These are phyloP conservation scores for Carnegiea gigantea DNA, from an alignment of 179 eudicot species.

Conservation along the genomic window DNA sequence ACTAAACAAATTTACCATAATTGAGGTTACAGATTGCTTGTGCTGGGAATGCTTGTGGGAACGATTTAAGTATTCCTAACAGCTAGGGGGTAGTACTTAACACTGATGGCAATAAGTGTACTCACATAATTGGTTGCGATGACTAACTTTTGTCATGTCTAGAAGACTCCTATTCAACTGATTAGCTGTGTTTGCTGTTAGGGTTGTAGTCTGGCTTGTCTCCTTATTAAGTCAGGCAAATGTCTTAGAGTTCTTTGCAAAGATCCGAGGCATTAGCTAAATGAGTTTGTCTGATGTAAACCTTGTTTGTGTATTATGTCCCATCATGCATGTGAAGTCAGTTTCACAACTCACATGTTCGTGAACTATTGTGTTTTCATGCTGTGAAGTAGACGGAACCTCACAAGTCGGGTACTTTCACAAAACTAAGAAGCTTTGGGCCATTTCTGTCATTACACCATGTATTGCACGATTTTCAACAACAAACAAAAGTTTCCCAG, in stretches of 20 bases:
- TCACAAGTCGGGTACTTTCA: slow-evolving; percentile 5
- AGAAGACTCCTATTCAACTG: not conserved
- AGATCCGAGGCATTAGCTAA: slow-evolving; percentile 9
- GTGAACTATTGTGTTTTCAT: slow-evolving; percentile 15
- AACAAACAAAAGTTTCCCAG: slow-evolving; percentile 6
- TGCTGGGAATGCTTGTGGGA: not conserved
- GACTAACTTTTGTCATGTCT: not conserved
- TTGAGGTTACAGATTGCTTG: not conserved
- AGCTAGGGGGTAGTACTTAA: not conserved
- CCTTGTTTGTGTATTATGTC: slow-evolving; percentile 8
- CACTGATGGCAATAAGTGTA: not conserved
- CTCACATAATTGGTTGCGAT: not conserved
- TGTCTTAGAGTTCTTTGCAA: slow-evolving; percentile 9
- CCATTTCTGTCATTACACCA: slow-evolving; percentile 1
- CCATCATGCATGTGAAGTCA: slow-evolving; percentile 20
- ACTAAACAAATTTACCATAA: not conserved
- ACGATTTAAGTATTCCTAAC: not conserved
- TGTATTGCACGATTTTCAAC: slow-evolving; percentile 16
- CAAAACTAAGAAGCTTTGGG: slow-evolving; percentile 4
- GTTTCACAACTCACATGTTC: slow-evolving; percentile 15
- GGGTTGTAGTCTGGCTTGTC: not conserved
- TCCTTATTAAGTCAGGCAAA: slow-evolving; percentile 17
- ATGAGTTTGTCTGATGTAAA: slow-evolving; percentile 10
- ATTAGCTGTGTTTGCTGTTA: not conserved
- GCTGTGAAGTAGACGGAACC: slow-evolving; percentile 8